Evolutionary conservation across 306 rosid species (phyloP).

Genomic region (Cicer yamashitae): DNA sequence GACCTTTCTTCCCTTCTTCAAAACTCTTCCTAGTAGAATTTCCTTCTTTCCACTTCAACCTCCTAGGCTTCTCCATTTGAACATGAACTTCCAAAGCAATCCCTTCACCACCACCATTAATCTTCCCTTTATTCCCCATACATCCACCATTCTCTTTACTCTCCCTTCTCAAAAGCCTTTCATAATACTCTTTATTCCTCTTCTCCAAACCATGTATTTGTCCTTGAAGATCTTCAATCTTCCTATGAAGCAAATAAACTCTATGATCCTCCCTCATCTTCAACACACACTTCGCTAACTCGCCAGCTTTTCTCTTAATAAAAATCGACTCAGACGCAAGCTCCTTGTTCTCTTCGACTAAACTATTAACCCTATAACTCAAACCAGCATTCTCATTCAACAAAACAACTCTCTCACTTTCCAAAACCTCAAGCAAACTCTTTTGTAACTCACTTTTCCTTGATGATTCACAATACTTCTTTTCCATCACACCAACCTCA

Average conservation of each 20-base stretch:
- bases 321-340: conserved; percentile 70
- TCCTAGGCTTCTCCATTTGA: conserved; percentile 58
- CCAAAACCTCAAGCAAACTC: conserved; percentile 91
- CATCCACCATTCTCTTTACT: conserved; percentile 31
- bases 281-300: conserved; percentile 79
- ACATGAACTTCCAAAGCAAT: conserved; percentile 63
- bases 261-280: conserved; percentile 86
- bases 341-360: conserved; percentile 82
- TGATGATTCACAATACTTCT: conserved; percentile 60
- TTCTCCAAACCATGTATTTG: conserved; percentile 88
- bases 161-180: conserved; percentile 61
- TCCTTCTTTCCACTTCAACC: conserved; percentile 50
- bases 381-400: conserved; percentile 82
- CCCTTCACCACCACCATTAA: conserved; percentile 39
- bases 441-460: conserved; percentile 80
- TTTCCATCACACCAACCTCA: conserved; percentile 65
- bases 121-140: conserved; percentile 37
- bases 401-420: conserved; percentile 85
- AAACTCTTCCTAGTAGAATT: conserved; percentile 28
- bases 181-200: conserved; percentile 82
- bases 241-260: conserved; percentile 72
- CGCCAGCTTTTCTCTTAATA: conserved; percentile 74
- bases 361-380: conserved; percentile 60
- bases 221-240: conserved; percentile 84
- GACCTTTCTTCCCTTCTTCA: conserved; percentile 40